These are phyloP conservation scores for Bidens hawaiensis DNA, from an alignment of 140 eudicot genomes.

Conservation along the genomic window DNA sequence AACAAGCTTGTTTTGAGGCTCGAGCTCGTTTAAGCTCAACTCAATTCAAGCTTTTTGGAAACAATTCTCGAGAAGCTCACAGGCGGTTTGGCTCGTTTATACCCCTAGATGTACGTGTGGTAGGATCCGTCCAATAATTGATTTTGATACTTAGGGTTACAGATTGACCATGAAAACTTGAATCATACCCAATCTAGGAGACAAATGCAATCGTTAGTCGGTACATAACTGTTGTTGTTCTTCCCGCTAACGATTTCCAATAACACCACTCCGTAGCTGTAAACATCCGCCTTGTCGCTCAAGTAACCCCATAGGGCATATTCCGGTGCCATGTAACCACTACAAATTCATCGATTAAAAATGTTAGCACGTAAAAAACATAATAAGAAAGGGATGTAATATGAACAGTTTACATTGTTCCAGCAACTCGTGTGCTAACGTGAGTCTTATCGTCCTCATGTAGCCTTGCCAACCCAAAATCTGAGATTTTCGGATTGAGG, in stretches of 20 bases:
- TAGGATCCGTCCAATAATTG: conserved; percentile 48
- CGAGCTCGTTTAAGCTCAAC: too few species aligned
- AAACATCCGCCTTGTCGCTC: conserved; percentile 82
- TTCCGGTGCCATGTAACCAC: conserved; percentile 96
- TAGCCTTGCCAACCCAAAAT: conserved; percentile 85
- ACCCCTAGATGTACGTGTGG: too few species aligned
- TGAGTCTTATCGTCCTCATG: conserved; percentile 71
- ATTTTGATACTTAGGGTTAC: background rate
- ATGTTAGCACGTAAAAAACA: background rate
- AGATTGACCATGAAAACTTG: background rate
- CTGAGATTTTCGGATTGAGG: conserved; percentile 77
- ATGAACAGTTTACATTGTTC: conserved; percentile 63
- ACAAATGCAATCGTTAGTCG: conserved; percentile 54
- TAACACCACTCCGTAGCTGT: conserved; percentile 71
- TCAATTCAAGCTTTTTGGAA: too few species aligned
- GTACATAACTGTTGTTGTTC: conserved; percentile 65
- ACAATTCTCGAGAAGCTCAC: too few species aligned
- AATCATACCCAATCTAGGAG: conserved; percentile 79
- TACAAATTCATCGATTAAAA: conserved; percentile 22
- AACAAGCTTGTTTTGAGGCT: too few species aligned
- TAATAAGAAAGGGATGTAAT: background rate
- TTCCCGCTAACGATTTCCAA: conserved; percentile 84
- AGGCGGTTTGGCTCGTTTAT: too few species aligned
- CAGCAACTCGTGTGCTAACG: conserved; percentile 81
- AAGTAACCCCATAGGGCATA: conserved; percentile 83